Evolutionary conservation across 2,329 filamentous ascomycete species (phyloP), one percentile per base, ranked within the genome.

Genomic region (Chaetomium strumarium): DNA sequence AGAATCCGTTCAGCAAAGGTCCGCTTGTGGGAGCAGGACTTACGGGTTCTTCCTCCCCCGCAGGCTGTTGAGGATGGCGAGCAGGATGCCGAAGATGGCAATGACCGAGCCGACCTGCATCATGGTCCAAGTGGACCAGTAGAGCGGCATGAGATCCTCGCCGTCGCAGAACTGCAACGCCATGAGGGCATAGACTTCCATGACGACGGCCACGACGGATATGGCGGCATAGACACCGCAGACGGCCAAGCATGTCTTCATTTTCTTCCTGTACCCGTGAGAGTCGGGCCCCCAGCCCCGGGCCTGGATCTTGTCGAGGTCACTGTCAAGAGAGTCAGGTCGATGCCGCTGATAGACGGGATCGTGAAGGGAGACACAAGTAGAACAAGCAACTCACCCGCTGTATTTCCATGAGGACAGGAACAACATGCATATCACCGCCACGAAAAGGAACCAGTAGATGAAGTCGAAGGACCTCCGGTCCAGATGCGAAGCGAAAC

Each of bases 61-160:
- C 9, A 81, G 61, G 2, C 74, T 70, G 56, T 81, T 76, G 34
- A 72, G 70, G 24, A 80, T 66, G 36, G 78, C 73, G 3, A 83
- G 67, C 41, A 79, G 74, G 55, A 83, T 77, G 29, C 80, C 80
- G 12, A 75, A 63, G 60, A 82, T 80, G 53, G 80, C 80, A 34
- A 82, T 80, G 55, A 80, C 67, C 1, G 77, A 77, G 6, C 79
- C 80, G 2, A 82, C 67, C 59, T 83, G 79, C 5, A 81, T 68
- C 72, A 80, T 78, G 19, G 77, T 79, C 77, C 79, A 83, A 2
- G 79, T 80, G 0, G 79, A 76, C 79, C 79, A 83, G 64, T 81
- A 82, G 0, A 83, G 67, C 1, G 75, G 73, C 67, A 81, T 81
- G 51, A 83, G 71, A 58, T 81, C 76, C 59, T 83, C 80, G 10